phyloP scores from a whole-genome alignment of 257 asterid genomes.

The Solanum sejunctum region DNA sequence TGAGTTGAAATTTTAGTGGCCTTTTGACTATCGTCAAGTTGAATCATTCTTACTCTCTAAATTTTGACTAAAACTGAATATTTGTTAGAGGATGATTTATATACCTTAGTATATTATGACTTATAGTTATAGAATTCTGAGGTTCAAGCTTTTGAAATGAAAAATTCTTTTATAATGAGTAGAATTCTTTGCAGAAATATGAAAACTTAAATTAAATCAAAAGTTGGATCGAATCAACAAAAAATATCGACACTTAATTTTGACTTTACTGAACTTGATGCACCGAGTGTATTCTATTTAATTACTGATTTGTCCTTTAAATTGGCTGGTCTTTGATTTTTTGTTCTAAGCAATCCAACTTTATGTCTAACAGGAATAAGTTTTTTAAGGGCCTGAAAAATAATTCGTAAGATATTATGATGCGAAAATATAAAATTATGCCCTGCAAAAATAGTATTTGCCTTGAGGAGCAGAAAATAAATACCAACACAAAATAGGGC shows the following conservation, averaged over 20 bases:
- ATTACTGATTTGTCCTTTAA: fast-evolving
- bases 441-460: no score
- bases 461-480: neutral
- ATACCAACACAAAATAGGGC: neutral
- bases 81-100: neutral
- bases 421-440: no score
- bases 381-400: neutral
- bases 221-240: no score
- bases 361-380: neutral
- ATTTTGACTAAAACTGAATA: neutral
- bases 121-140: neutral
- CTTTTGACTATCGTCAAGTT: neutral
- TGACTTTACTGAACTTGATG: neutral
- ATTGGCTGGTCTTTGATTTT: neutral
- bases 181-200: no score
- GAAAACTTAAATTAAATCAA: no score
- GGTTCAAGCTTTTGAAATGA: neutral
- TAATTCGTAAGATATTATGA: no score
- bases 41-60: neutral
- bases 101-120: neutral
- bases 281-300: no score
- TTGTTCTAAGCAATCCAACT: neutral
- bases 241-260: no score
- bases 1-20: neutral
- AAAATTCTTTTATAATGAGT: neutral